Evolutionary conservation across 2,329 filamentous ascomycete species (phyloP).

Genomic region (Botrytis fragariae): DNA sequence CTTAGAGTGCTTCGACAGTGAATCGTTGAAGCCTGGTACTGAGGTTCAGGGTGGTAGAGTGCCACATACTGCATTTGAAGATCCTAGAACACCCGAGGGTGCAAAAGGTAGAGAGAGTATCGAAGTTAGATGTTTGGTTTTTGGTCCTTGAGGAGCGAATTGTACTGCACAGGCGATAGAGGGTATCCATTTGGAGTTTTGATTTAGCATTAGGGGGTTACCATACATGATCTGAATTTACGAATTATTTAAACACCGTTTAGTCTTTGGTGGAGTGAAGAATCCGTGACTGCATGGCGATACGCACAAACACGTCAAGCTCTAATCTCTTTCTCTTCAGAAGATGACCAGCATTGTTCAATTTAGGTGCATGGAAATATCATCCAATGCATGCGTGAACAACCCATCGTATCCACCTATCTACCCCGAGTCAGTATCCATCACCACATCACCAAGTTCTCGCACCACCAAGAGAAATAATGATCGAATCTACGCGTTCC

Average conservation of each 20-base stretch:
- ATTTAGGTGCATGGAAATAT: background rate
- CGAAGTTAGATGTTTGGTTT: slow-evolving; percentile 82
- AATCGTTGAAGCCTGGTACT: slow-evolving; percentile 47
- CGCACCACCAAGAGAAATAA: background rate
- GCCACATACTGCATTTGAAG: slow-evolving; percentile 63
- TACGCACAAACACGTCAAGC: background rate
- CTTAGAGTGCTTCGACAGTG: slow-evolving; percentile 39
- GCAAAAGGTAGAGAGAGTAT: slow-evolving; percentile 81
- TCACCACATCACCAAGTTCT: background rate
- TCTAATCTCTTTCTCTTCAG: background rate
- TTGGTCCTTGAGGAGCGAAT: slow-evolving; percentile 49
- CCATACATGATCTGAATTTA: background rate
- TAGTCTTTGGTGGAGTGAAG: background rate
- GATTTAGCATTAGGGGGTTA: background rate
- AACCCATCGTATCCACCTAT: background rate
- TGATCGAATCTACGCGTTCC: background rate
- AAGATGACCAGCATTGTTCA: background rate
- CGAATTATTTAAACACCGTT: background rate
- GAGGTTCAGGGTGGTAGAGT: slow-evolving; percentile 53
- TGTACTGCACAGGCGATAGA: background rate
- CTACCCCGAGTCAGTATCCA: background rate
- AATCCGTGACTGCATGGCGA: background rate
- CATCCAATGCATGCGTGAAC: background rate
- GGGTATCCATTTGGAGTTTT: background rate
- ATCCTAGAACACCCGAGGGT: slow-evolving; percentile 67